Evolutionary conservation across 805 yeast species (phyloP).

Genomic region (Yamadazyma ubonensis): DNA sequence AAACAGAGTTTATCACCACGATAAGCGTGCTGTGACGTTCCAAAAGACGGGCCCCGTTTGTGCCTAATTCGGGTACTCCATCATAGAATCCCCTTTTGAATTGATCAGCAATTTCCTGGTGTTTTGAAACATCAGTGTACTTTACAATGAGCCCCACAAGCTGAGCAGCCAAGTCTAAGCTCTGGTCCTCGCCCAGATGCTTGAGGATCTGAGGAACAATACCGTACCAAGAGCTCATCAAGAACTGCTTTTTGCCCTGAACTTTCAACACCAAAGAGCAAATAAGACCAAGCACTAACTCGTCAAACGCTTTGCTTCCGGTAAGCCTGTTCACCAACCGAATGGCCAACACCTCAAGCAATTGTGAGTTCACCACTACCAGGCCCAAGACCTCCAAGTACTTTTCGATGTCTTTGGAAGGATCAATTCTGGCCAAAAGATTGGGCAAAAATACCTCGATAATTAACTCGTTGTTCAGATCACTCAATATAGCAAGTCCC

Average conservation of each 20-base stretch:
- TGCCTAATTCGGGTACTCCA: conserved; percentile 14
- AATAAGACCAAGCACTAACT: conserved; percentile 22
- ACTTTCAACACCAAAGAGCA: conserved; percentile 28
- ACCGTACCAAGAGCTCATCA: conserved; percentile 43
- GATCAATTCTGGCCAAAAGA: conserved; percentile 17
- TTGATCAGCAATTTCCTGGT: conserved; percentile 45
- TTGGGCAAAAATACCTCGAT: conserved; percentile 30
- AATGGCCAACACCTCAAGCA: conserved; percentile 45
- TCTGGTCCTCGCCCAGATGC: conserved; percentile 15
- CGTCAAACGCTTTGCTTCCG: conserved; percentile 12
- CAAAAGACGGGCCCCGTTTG: conserved; percentile 19
- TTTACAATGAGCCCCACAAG: conserved; percentile 42
- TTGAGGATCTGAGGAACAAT: conserved; percentile 27
- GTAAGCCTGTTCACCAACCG: conserved; percentile 42
- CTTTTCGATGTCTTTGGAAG: conserved; percentile 22
- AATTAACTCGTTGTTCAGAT: conserved; percentile 11
- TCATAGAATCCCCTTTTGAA: conserved; percentile 36
- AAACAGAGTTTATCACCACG: conserved; percentile 42
- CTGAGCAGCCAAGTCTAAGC: conserved; percentile 40
- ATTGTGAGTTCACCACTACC: conserved; percentile 32
- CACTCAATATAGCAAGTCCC: conserved; percentile 49
- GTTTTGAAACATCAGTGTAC: conserved; percentile 39
- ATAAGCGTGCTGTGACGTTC: conserved; percentile 32
- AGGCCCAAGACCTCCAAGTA: conserved; percentile 17
- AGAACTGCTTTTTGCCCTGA: conserved; percentile 31